Base-by-base conservation (phyloP, 192 early-diverging fungal genomes). In the Rhizophagus sp. region DNA sequence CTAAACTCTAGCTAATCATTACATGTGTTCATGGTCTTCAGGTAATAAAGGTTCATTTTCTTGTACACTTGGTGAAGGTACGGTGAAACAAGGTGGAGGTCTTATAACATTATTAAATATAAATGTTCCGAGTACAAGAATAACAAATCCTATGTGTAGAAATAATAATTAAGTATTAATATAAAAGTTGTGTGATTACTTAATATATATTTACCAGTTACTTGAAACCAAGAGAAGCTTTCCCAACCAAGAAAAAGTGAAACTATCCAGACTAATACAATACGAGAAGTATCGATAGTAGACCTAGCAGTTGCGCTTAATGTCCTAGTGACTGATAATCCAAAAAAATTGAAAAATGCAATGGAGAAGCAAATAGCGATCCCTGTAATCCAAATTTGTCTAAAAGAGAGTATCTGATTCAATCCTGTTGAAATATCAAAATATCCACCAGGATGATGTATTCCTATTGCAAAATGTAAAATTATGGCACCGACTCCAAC, bases 271-370 rank as follows among this genome's bases (percentile, higher is more conserved):
- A 99, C 97, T 80, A 98, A 97, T 69, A 98, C 85, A 8, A 96
- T 99, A 64, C 97, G 88, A 90, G 95, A 96, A 13, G 97, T 96
- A 79, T 99, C 97, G 71, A 99, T 98, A 0, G 97, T 99, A 12
- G 91, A 93, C n/a, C 97, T 88, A 24, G 94, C 90, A 3, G 97
- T 99, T 62, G 97, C 97, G 44, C 91, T 93, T 63, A 98, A 86
- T 49, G 86, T 92, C 50, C 90, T 87, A 3, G 97, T 99, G 33
- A 99, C 95, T 4, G 91, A 91, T 30, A 99, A 89, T 8, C 97
- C 97, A 83, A 96, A 97, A 88, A 93, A 97, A 86, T 99, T 98
- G 90, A 97, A 98, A 62, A 94, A 92, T n/a, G 95, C 95, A 81
- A 98, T 98, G 2, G 93, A 95, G 76, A 95, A 91, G 83, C 93